These are phyloP conservation scores for Pseudocercospora eumusae DNA, from an alignment of 2,329 filamentous ascomycete genomes.

Conservation along the genomic window DNA sequence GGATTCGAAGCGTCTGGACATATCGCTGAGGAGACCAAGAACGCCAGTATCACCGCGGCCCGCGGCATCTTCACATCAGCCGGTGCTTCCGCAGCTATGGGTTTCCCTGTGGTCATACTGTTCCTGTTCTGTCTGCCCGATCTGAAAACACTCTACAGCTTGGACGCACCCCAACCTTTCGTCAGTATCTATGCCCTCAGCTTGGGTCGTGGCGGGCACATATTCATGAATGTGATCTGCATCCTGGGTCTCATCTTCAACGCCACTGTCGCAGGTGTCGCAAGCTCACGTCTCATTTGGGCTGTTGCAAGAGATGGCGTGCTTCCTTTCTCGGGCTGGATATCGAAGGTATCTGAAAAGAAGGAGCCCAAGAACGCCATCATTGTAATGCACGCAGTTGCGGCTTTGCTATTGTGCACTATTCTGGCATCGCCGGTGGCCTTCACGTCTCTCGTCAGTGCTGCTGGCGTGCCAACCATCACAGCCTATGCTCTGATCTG, in stretches of 20 bases:
- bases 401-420: conserved; percentile 59
- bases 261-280: conserved; percentile 61
- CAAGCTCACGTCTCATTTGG: conserved; percentile 63
- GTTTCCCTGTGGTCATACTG: conserved; percentile 58
- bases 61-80: conserved; percentile 64
- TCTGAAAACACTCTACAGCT: conserved; percentile 55
- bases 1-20: conserved; percentile 64
- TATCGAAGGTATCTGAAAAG: conserved; percentile 54
- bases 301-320: conserved; percentile 64
- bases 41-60: conserved; percentile 58
- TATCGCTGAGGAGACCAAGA: conserved; percentile 63
- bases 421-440: conserved; percentile 56
- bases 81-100: conserved; percentile 58
- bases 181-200: conserved; percentile 60
- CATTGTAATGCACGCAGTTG: conserved; percentile 58
- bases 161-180: conserved; percentile 60
- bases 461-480: conserved; percentile 45
- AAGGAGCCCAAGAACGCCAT: conserved; percentile 63
- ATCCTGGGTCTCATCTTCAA: conserved; percentile 55
- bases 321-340: conserved; percentile 60
- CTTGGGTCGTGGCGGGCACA: conserved; percentile 57
- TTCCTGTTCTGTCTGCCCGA: conserved; percentile 62
- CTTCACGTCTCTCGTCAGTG: conserved; percentile 43
- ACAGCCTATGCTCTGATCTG: conserved; percentile 42
- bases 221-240: conserved; percentile 64